These are phyloP conservation scores for Diddensiella santjacobensis DNA, from an alignment of 805 yeast genomes.

Conservation along the genomic window DNA sequence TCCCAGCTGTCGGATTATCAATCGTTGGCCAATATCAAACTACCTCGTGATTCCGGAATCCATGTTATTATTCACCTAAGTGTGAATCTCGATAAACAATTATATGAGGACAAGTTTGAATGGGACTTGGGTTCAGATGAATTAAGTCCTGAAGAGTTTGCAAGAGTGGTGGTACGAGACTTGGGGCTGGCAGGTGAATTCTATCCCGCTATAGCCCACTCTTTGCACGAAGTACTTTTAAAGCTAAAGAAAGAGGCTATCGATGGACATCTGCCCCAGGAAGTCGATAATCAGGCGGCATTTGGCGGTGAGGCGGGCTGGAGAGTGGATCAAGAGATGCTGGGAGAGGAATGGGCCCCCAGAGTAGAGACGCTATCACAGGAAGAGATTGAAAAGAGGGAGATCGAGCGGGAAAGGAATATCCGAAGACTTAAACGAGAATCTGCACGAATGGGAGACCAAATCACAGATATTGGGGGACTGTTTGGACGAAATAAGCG, in stretches of 20 bases:
- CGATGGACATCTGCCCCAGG: conserved; percentile 58
- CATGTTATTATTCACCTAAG: conserved; percentile 80
- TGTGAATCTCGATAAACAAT: conserved; percentile 74
- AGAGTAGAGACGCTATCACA: conserved; percentile 78
- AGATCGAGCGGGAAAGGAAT: conserved; percentile 90
- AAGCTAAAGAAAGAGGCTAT: conserved; percentile 76
- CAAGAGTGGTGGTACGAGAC: conserved; percentile 75
- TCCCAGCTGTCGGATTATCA: conserved; percentile 78
- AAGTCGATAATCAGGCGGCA: conserved; percentile 55
- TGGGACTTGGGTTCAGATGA: conserved; percentile 66
- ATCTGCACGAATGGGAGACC: conserved; percentile 66
- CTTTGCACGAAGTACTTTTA: conserved; percentile 74
- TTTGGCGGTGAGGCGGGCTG: conserved; percentile 61
- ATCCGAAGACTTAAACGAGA: conserved; percentile 91
- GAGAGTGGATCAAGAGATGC: conserved; percentile 68
- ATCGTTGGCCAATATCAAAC: conserved; percentile 56
- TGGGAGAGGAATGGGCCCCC: conserved; percentile 86
- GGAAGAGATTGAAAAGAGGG: conserved; percentile 92
- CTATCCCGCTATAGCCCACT: conserved; percentile 81
- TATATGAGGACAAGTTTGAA: conserved; percentile 89
- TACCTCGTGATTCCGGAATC: conserved; percentile 61
- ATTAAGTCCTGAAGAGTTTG: conserved; percentile 79
- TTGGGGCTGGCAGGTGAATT: conserved; percentile 83
- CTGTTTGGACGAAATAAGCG: conserved; percentile 32
- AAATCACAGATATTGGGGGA: conserved; percentile 38